A percentile compares a stretch with the other conserved stretches of the same genome.
Conservation (phyloP, 2,329 filamentous ascomycete species). For the Trichoderma cornu-damae region DNA sequence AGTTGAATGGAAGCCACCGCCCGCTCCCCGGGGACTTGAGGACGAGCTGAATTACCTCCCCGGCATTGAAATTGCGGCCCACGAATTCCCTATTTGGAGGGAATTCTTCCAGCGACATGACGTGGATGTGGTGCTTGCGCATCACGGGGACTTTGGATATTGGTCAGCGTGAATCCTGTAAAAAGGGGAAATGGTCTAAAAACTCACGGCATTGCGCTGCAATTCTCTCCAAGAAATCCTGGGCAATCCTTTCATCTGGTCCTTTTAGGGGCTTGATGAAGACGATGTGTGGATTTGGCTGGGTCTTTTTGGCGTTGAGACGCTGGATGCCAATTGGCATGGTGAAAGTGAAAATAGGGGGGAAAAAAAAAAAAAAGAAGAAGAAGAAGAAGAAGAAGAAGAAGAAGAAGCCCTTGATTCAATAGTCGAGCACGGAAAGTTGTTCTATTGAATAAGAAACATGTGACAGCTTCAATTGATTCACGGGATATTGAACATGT, state of each 20-base stretch:
- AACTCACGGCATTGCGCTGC: conserved; percentile 68
- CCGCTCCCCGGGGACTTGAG: conserved; percentile 60
- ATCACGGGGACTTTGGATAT: conserved; percentile 56
- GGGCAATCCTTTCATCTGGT: conserved; percentile 55
- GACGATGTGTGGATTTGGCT: conserved; percentile 72
- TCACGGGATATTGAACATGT: not conserved
- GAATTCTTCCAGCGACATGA: conserved; percentile 74
- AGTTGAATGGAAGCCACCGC: conserved; percentile 73
- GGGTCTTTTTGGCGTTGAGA: conserved; percentile 67
- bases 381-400: too few species aligned
- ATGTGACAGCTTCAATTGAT: not conserved
- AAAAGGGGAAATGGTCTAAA: too few species aligned
- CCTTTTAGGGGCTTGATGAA: conserved; percentile 79
- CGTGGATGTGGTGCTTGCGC: conserved; percentile 58
- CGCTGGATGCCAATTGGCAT: conserved; percentile 79
- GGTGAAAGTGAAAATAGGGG: not conserved
- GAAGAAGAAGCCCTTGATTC: too few species aligned
- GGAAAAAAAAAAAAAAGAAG: not conserved
- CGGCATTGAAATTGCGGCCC: conserved; percentile 85
- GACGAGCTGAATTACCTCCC: conserved; percentile 81
- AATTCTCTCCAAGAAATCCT: conserved; percentile 69
- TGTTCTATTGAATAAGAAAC: too few species aligned
- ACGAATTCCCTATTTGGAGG: conserved; percentile 77
- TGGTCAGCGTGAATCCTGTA: conserved; percentile 6
- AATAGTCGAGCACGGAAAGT: too few species aligned